Conservation (phyloP, 2,329 filamentous ascomycete genomes). For the Aspergillus amoenus region DNA sequence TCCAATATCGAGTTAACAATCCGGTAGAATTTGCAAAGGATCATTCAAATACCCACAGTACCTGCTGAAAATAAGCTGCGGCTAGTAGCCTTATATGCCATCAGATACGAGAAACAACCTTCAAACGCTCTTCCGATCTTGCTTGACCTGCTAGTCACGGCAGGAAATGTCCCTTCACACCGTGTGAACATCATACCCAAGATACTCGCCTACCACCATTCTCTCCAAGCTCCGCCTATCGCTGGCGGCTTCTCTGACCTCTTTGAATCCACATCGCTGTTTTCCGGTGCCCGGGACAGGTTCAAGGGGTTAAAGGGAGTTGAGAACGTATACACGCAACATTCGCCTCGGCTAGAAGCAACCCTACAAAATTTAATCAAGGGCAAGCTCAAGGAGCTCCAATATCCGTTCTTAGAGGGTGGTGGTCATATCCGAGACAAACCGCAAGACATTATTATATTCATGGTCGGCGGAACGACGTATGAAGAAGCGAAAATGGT, state of each 20-base stretch:
- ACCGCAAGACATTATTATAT: constrained; percentile 93
- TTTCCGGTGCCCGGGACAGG: constrained; percentile 79
- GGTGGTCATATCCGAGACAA: constrained; percentile 86
- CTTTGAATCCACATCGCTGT: constrained; percentile 88
- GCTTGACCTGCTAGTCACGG: constrained; percentile 79
- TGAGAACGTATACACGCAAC: constrained; percentile 98
- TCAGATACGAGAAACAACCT: constrained; percentile 85
- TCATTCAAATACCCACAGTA: constrained; percentile 78
- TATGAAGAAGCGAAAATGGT: constrained; percentile 98
- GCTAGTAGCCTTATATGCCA: constrained; percentile 88
- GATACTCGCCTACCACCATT: constrained; percentile 80
- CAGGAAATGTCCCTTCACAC: constrained; percentile 74
- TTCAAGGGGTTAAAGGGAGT: constrained; percentile 96
- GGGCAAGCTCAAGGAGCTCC: constrained; percentile 77
- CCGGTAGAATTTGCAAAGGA: constrained; percentile 71
- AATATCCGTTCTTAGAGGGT: constrained; percentile 92
- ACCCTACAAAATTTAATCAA: constrained; percentile 94
- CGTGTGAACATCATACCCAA: constrained; percentile 79
- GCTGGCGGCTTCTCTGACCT: constrained; percentile 81
- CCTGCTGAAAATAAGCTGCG: constrained; percentile 81
- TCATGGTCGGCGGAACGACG: constrained; percentile 88
- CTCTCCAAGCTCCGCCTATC: constrained; percentile 75
- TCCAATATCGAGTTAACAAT: not conserved
- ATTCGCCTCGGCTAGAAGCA: constrained; percentile 81
- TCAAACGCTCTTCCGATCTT: constrained; percentile 82